These are phyloP conservation scores for Actinidia polygama DNA, from an alignment of 179 eudicot genomes.

Conservation along the genomic window DNA sequence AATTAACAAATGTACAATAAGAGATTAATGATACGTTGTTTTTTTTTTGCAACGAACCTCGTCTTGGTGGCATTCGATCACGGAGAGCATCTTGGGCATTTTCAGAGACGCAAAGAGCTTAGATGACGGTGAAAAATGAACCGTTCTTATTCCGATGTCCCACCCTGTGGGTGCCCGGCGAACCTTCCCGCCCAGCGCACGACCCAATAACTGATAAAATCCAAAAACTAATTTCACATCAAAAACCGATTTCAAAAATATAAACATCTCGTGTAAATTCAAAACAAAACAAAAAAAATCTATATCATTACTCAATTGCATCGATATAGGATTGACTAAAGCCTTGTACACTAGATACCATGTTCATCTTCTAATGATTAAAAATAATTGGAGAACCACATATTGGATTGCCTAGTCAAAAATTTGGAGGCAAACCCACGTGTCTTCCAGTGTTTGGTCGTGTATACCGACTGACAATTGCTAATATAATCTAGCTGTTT, in stretches of 20 bases:
- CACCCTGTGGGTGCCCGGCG: conserved; percentile 68
- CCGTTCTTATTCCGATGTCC: conserved; percentile 78
- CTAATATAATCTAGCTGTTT: neutral
- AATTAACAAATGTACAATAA: too few species aligned
- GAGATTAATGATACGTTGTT: neutral
- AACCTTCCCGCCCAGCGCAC: conserved; percentile 73
- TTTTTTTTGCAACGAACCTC: conserved; percentile 46
- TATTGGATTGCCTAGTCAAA: neutral
- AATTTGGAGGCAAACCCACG: neutral
- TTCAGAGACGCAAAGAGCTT: conserved; percentile 52
- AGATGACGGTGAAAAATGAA: conserved; percentile 54
- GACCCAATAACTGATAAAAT: conserved; percentile 61
- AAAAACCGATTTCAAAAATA: neutral
- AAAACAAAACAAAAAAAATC: neutral
- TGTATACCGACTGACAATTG: neutral
- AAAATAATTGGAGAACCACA: neutral
- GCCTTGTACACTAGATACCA: neutral
- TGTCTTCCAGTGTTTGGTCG: neutral
- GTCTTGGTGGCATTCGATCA: conserved; percentile 83
- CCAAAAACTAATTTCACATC: neutral
- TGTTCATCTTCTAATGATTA: neutral
- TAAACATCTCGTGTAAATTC: too few species aligned
- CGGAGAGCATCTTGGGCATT: conserved; percentile 56
- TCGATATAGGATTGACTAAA: too few species aligned
- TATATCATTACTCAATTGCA: neutral